A percentile compares a stretch with the other conserved stretches of the same genome.
phyloP scores from a whole-genome alignment of 192 early-diverging fungal species.

The Cetraspora pellucida region DNA sequence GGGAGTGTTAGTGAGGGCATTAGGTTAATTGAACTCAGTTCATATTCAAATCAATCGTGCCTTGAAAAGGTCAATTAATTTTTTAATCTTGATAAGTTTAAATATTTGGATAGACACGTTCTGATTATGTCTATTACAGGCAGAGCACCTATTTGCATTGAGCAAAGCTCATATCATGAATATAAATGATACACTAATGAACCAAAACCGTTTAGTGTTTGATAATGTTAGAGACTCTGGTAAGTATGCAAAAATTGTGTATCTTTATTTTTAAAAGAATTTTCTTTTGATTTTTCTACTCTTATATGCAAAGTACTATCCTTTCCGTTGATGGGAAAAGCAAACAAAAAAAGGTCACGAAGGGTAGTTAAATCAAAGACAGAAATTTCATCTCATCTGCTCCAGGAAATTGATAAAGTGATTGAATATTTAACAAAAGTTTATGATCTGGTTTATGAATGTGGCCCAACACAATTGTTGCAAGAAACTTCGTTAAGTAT shows the following conservation, averaged over 20 bases:
- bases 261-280: not conserved
- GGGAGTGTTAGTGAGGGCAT: constrained; percentile 46
- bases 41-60: constrained; percentile 36
- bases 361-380: not conserved
- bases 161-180: constrained; percentile 31
- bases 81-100: not conserved
- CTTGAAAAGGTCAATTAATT: constrained; percentile 40
- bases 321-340: not conserved
- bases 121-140: not conserved
- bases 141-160: constrained; percentile 24
- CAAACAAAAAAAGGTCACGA: not conserved
- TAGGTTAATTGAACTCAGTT: constrained; percentile 32
- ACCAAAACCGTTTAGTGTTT: constrained; percentile 11
- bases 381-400: not conserved
- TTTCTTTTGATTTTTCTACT: not conserved
- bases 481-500: constrained; percentile 43
- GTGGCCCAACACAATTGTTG: constrained; percentile 45
- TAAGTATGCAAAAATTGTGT: constrained; percentile 14
- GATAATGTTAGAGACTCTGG: constrained; percentile 56
- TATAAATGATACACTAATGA: not conserved
- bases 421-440: constrained; percentile 48
- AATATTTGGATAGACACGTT: not conserved
- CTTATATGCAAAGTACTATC: constrained; percentile 3
- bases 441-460: constrained; percentile 36
- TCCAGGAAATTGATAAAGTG: constrained; percentile 28